Evolutionary conservation across 2,329 filamentous ascomycete genomes (phyloP).

Genomic region (Allantophomopsis lycopodina): DNA sequence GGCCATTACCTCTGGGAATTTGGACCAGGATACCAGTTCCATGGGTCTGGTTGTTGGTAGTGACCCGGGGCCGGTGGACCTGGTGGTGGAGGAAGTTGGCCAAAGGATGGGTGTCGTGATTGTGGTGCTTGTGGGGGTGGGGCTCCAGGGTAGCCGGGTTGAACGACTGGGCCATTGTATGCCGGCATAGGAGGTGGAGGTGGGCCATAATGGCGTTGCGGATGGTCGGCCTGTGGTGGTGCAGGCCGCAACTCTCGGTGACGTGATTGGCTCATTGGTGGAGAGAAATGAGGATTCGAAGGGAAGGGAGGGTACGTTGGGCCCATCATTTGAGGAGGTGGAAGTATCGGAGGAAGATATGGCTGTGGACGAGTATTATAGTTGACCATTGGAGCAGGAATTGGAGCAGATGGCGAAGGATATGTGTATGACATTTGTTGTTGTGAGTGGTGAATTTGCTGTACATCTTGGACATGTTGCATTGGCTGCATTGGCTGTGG

Average conservation of each 20-base stretch:
- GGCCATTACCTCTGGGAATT: too few relatives aligned
- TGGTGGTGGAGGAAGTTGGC: slow-evolving; percentile 1
- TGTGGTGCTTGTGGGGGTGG: slow-evolving; percentile 3
- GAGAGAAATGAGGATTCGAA: too few relatives aligned
- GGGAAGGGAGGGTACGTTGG: too few relatives aligned
- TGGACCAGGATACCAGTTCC: too few relatives aligned
- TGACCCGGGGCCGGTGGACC: neutral
- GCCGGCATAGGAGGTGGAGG: slow-evolving; percentile 1
- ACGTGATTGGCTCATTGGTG: neutral
- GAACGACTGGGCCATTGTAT: too few relatives aligned
- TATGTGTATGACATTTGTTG: neutral
- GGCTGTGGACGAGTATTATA: neutral
- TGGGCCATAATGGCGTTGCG: slow-evolving; percentile 2
- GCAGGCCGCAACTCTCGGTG: neutral
- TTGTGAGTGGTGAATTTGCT: neutral
- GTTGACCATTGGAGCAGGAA: neutral
- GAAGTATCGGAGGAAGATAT: too few relatives aligned
- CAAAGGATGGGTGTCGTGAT: neutral
- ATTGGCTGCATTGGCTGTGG: too few relatives aligned
- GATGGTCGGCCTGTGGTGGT: neutral
- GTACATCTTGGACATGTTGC: too few relatives aligned
- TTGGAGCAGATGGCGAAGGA: neutral
- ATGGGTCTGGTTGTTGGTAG: neutral
- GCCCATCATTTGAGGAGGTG: too few relatives aligned
- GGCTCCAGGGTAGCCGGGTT: neutral